Evolutionary conservation across 1,284 basidiomycete species (phyloP).

Genomic region (Heterobasidion parviporum): DNA sequence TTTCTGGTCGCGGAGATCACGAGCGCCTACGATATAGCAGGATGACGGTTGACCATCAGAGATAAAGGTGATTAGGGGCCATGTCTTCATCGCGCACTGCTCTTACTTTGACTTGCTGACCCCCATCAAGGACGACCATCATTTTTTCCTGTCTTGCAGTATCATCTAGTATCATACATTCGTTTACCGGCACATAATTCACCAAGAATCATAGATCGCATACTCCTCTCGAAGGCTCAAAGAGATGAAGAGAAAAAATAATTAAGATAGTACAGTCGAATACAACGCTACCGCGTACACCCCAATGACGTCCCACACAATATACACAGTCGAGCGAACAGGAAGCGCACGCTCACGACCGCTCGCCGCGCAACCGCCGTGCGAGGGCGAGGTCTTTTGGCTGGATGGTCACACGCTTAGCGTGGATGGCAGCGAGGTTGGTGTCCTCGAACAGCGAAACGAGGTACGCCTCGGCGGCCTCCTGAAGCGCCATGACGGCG

Average conservation of each 20-base stretch:
- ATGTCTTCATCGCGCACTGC: no score
- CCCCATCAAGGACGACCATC: no score
- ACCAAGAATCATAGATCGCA: not conserved
- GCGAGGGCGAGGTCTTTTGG: conserved; percentile 51
- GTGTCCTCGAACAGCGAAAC: conserved; percentile 73
- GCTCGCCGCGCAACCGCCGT: conserved; percentile 44
- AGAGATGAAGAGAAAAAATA: not conserved
- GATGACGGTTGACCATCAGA: no score
- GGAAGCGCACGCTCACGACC: conserved; percentile 9
- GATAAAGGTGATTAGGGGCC: no score
- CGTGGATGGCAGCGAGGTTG: conserved; percentile 80
- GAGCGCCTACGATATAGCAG: no score
- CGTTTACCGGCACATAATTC: no score
- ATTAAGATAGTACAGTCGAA: conserved; percentile 13
- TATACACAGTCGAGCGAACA: not conserved
- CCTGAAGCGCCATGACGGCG: conserved; percentile 54
- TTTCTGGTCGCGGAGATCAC: no score
- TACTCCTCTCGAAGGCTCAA: not conserved
- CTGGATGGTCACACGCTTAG: conserved; percentile 44
- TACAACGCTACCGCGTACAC: conserved; percentile 5
- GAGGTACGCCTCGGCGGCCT: conserved; percentile 55
- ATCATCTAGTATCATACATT: no score
- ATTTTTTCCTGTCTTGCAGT: no score
- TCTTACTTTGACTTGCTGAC: no score
- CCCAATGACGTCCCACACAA: not conserved